Evolutionary conservation across 805 yeast species (phyloP), one percentile per base, ranked within the genome.

Genomic region (Teunomyces aglyptinius): DNA sequence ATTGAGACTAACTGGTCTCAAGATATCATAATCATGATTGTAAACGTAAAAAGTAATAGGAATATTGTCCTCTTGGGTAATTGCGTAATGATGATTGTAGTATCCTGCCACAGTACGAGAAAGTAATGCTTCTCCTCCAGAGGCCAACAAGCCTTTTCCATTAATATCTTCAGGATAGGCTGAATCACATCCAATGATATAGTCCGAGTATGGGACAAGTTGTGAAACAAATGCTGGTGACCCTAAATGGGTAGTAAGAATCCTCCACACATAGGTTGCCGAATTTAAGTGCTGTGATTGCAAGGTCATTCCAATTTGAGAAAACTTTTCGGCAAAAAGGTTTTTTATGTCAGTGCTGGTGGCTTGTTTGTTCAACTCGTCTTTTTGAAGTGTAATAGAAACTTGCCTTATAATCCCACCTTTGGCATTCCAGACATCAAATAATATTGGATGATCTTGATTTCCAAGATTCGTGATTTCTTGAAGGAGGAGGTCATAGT

Each of bases 181-280:
- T 0, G 76, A 70, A 47, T 72, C 76, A 50, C 76, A 72, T 5
- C 95, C 97, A 42, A 92, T 81, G 41, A 92, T 83, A 61, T 88
- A 92, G 63, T 92, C 99, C 2, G 89, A 78, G 56, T 86, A 87
- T 0, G 96, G 90, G 29, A 88, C 74, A 34, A 92, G 76, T 12
- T 94, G 96, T 0, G 96, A 89, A 43, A 68, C 68, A 53, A 85
- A 85, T 0, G 96, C 97, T 0, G 97, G 97, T 0, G 90, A 80
- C 47, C 79, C 78, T 10, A 82, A 81, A 47, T 84, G 83, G 10
- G 92, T 83, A 48, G 78, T 79, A 45, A 92, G 66, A 31, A 92
- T 82, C 55, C 90, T 95, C 86, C 96, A 92, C 10, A 90, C 95
- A 59, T 80, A 85, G 1, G 92, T 86, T 0, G 96, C 81, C 0